Percentiles rank a stretch among this genome's conserved stretches.
These are phyloP conservation scores for Scutellaria baicalensis DNA, from an alignment of 257 asterid species.

Conservation along the genomic window DNA sequence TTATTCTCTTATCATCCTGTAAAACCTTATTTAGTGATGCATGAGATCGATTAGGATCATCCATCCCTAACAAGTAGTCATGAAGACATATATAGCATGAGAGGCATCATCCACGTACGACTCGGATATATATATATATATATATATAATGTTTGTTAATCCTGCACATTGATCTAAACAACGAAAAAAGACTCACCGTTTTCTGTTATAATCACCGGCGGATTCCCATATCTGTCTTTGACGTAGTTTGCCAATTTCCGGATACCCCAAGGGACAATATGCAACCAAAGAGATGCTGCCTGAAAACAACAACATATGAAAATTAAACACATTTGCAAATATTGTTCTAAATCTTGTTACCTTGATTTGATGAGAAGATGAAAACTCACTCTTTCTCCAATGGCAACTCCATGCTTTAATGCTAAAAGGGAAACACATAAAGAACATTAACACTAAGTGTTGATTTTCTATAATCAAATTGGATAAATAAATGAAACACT, in stretches of 20 bases:
- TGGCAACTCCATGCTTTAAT: constrained; percentile 55
- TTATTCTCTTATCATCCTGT: constrained; percentile 62
- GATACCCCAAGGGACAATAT: constrained; percentile 84
- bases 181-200: constrained; percentile 32
- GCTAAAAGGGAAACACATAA: constrained; percentile 26
- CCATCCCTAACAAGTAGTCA: constrained; percentile 60
- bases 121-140: too few species aligned
- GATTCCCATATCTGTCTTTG: constrained; percentile 65
- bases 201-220: constrained; percentile 68
- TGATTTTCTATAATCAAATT: neutral
- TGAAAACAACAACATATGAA: constrained; percentile 8
- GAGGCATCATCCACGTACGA: too few species aligned
- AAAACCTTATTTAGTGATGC: constrained; percentile 30
- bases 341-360: too few species aligned
- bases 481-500: neutral
- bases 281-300: constrained; percentile 81
- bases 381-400: constrained; percentile 72
- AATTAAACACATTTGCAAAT: neutral
- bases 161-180: too few species aligned
- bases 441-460: constrained; percentile 1
- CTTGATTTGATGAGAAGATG: constrained; percentile 5
- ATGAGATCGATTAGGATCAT: constrained; percentile 48
- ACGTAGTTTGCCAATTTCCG: constrained; percentile 58
- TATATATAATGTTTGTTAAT: too few species aligned
- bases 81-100: neutral